These are phyloP conservation scores for Camelina neglecta DNA, from an alignment of 345 rosid genomes.

Conservation along the genomic window DNA sequence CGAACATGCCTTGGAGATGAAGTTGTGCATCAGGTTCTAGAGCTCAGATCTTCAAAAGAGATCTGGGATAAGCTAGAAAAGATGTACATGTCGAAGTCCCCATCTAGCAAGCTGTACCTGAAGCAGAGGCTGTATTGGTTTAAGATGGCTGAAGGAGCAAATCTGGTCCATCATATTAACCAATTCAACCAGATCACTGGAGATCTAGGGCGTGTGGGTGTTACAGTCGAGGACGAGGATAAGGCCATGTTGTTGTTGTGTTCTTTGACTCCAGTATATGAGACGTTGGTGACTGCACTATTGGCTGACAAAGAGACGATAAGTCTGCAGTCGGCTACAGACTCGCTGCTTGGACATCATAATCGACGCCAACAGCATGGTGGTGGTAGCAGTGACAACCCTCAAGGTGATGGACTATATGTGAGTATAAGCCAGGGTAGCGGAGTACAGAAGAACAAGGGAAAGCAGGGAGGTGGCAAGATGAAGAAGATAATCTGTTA, in stretches of 20 bases:
- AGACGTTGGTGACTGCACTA: not conserved
- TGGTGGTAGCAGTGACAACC: not conserved
- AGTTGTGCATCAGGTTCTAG: too few species aligned
- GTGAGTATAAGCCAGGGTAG: not conserved
- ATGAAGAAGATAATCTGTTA: not conserved
- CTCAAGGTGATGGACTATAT: not conserved
- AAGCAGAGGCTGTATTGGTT: too few species aligned
- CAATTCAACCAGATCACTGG: too few species aligned
- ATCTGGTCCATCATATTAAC: too few species aligned
- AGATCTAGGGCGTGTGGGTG: not conserved
- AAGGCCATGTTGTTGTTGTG: not conserved
- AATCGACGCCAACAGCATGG: not conserved
- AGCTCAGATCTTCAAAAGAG: too few species aligned
- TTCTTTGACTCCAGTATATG: not conserved
- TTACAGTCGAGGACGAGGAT: constrained; percentile 1
- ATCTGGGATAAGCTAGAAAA: too few species aligned
- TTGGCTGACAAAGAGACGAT: not conserved
- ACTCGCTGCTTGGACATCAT: not conserved
- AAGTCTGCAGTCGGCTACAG: not conserved
- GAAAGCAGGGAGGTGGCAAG: not conserved
- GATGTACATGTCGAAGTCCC: too few species aligned
- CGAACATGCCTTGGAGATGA: too few species aligned
- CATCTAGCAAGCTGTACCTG: too few species aligned
- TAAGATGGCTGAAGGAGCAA: too few species aligned
- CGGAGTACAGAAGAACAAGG: not conserved